phyloP scores from a whole-genome alignment of 257 asterid genomes.

The Marsdenia floribunda region DNA sequence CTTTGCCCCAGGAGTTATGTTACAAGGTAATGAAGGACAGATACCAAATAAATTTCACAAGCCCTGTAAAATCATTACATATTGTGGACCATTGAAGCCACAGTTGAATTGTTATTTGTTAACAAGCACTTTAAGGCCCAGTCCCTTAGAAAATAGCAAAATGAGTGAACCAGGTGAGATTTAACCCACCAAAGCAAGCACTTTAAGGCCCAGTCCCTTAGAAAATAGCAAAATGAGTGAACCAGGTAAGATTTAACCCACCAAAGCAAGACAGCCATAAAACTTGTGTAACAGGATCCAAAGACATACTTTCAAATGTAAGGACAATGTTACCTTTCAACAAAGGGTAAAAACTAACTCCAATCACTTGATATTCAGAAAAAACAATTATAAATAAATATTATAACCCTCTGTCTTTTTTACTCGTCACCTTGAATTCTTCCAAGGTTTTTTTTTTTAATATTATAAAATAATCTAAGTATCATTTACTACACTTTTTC shows the following conservation, averaged over 20 bases:
- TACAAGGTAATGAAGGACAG: not conserved
- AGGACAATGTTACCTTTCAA: not conserved
- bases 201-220: not conserved
- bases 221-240: not conserved
- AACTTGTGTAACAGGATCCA: not conserved
- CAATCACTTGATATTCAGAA: not conserved
- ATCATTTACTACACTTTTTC: no score
- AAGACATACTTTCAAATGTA: not conserved
- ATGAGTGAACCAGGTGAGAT: not conserved
- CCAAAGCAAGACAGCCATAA: not conserved
- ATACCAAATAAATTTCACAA: not conserved
- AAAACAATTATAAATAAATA: not conserved
- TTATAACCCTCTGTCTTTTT: no score
- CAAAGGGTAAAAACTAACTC: slow-evolving; percentile 1
- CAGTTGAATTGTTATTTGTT: not conserved
- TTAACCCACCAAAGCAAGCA: not conserved
- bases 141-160: not conserved
- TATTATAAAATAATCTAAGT: no score
- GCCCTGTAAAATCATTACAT: not conserved
- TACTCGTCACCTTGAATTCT: no score
- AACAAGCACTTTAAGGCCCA: not conserved
- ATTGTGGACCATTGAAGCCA: not conserved
- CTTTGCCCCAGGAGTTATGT: not conserved
- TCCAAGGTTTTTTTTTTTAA: no score
- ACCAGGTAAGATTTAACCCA: not conserved